A percentile compares a stretch with the other conserved stretches of the same genome.
These are phyloP conservation scores for Alternaria tenuissima DNA, from an alignment of 2,329 filamentous ascomycete species.

Conservation along the genomic window DNA sequence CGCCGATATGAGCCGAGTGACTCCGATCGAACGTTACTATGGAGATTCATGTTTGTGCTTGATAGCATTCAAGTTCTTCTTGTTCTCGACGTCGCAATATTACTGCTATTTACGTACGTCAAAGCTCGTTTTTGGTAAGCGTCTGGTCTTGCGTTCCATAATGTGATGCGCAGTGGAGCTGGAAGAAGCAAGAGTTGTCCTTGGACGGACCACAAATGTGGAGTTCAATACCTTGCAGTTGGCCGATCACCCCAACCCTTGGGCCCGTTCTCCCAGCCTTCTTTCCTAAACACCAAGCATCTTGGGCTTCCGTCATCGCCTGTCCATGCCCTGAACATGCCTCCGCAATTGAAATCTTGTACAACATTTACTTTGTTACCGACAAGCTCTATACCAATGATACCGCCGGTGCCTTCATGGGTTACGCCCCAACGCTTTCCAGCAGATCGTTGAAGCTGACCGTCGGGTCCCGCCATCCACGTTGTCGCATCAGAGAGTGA, in stretches of 20 bases:
- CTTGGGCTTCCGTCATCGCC: slow-evolving; percentile 66
- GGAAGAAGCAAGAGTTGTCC: neutral
- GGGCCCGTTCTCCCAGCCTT: slow-evolving; percentile 37
- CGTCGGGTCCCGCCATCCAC: slow-evolving; percentile 72
- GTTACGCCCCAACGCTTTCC: slow-evolving; percentile 75
- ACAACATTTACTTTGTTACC: slow-evolving; percentile 66
- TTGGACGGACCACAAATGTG: neutral
- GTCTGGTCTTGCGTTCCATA: neutral
- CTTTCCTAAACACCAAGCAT: slow-evolving; percentile 67
- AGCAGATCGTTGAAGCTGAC: slow-evolving; percentile 78
- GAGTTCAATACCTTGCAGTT: neutral
- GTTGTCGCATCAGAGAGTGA: slow-evolving; percentile 67
- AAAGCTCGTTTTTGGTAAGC: neutral
- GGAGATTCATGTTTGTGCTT: neutral
- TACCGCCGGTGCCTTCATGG: slow-evolving; percentile 83
- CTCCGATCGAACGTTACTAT: neutral
- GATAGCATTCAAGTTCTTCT: neutral
- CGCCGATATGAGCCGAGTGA: neutral
- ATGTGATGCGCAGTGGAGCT: neutral
- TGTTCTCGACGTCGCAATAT: neutral
- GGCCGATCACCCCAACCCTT: slow-evolving; percentile 8
- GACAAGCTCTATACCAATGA: slow-evolving; percentile 79
- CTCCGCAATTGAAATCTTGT: slow-evolving; percentile 84
- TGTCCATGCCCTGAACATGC: slow-evolving; percentile 85
- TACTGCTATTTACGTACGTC: neutral